Conservation (phyloP, 2,329 filamentous ascomycete species). For the Onygenales sp. region DNA sequence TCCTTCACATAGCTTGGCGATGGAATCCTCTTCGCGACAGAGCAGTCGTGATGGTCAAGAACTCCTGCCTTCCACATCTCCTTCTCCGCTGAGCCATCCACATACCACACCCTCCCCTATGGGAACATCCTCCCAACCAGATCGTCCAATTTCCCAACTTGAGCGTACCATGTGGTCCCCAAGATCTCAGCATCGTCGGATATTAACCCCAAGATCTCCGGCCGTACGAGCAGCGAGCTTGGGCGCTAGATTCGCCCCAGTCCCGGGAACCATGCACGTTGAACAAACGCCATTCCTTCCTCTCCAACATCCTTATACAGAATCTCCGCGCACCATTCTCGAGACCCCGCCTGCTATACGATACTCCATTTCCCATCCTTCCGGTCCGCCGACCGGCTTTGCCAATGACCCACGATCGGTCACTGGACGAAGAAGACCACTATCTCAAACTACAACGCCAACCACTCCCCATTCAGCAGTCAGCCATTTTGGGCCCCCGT, state of each 20-base stretch:
- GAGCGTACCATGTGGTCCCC: constrained; percentile 25
- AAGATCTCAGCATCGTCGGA: constrained; percentile 19
- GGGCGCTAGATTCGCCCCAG: constrained; percentile 15
- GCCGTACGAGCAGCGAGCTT: constrained; percentile 24
- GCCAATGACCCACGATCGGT: constrained; percentile 1
- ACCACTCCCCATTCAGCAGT: constrained; percentile 9
- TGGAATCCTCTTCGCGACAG: constrained; percentile 10
- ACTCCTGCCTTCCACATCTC: constrained; percentile 8
- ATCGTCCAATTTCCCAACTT: constrained; percentile 9
- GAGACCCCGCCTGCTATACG: constrained; percentile 1
- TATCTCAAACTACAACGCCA: constrained; percentile 7
- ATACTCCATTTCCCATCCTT: constrained; percentile 5
- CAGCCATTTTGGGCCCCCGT: constrained; percentile 9
- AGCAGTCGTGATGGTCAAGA: constrained; percentile 19
- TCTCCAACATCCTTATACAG: constrained; percentile 18
- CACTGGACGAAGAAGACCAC: constrained; percentile 1
- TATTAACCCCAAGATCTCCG: constrained; percentile 28
- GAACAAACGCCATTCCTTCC: constrained; percentile 28
- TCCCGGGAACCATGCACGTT: constrained; percentile 22
- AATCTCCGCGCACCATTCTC: neutral
- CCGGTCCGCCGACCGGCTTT: neutral
- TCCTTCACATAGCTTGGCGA: constrained; percentile 20
- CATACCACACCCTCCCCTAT: constrained; percentile 7
- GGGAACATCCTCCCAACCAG: constrained; percentile 6
- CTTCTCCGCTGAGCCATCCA: constrained; percentile 5